Evolutionary conservation across 2,329 filamentous ascomycete genomes (phyloP), one percentile per base, ranked within the genome.

Genomic region (Ophiocordyceps sinensis): DNA sequence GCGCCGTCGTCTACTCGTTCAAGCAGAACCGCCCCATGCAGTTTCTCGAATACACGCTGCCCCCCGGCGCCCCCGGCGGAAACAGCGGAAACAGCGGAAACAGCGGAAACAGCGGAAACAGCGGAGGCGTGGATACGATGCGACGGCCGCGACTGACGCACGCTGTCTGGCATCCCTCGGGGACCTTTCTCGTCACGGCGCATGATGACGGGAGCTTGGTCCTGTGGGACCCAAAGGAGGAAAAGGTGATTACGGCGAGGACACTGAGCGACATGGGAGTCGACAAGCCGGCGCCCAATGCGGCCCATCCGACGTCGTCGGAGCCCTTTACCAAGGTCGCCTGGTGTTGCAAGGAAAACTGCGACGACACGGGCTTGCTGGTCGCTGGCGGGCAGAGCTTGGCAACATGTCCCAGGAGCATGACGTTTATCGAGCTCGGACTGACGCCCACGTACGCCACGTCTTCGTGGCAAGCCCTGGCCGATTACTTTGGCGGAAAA

Each of bases 281-380:
- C 41, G 75, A 95, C 50, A 73, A 80, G 46, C 78, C 81, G 3
- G 69, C 70, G 0, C 57, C 67, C 13, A 51, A 64, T 1, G 61
- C 70, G 4, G 69, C 68, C 1, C 68, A 67, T 1, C 65, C 78
- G 35, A 69, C 70, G 14, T 61, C 81, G 13, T 81, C 83, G 45
- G 81, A 85, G 42, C 85, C 86, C 1, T 82, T 89, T 45, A 75
- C 77, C 45, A 79, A 79, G 46, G 77, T 96, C 42, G 74, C 79
- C 1, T 98, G 91, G 91, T 98, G 91, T 62, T 89, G 85, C 43
- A 95, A 95, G 57, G 73, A 80, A 44, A 94, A 96, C 53, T 82
- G 87, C 0, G 91, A 98, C 53, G 89, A 98, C 53, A 96, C 87
- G 15, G 89, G 80, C 2, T 68, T 98, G 21, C 63, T 98, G 32